Evolutionary conservation across 2,329 filamentous ascomycete species (phyloP), one percentile per base, ranked within the genome.

Genomic region (Balansia obtecta): DNA sequence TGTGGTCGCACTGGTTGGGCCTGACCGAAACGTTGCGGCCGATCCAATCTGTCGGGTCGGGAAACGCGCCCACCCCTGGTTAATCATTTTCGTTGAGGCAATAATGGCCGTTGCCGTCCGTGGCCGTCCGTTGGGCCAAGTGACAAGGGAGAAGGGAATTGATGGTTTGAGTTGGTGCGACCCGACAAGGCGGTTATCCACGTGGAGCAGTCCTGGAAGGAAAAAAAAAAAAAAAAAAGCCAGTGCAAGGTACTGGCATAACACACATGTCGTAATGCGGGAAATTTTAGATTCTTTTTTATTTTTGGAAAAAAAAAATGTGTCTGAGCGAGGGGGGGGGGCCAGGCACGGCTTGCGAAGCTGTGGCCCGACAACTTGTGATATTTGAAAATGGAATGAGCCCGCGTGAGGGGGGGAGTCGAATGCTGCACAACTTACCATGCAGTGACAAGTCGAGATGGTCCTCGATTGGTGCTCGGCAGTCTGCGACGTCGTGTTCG

Each of bases 1-100:
- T 37, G 12, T 40, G 22, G 48, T 49, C 30, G 41, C 48, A 49
- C 48, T 44, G 41, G 20, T 20, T 49, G 32, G 48, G 48, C 49
- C 48, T 53, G 41, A 50, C 45, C 45, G 52, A 51, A 51, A 43
- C 40, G 42, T 49, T 47, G 46, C 38, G 49, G 49, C 49, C 41
- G 52, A 53, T 34, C 52, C 52, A 53, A 34, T 43, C 49, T 53
- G 49, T 49, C 52, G 52, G 52, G 52, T 51, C 50, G 49, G n/a
- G 34, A 45, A n/a, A 20, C n/a, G 12, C 20, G 22, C 49, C 40
- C 49, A 20, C 42, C 22, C 41, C 41, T 43, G 38, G 47, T 48
- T 47, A 30, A 39, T 11, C 45, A 18, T 38, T 42, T 16, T 37
- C 40, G 44, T 52, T 33, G 42, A 27, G 27, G 27, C 27, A 27